A percentile compares a stretch with the other conserved stretches of the same genome.
phyloP scores from a whole-genome alignment of 768 basidiomycete species.

The Favolaschia claudopus region DNA sequence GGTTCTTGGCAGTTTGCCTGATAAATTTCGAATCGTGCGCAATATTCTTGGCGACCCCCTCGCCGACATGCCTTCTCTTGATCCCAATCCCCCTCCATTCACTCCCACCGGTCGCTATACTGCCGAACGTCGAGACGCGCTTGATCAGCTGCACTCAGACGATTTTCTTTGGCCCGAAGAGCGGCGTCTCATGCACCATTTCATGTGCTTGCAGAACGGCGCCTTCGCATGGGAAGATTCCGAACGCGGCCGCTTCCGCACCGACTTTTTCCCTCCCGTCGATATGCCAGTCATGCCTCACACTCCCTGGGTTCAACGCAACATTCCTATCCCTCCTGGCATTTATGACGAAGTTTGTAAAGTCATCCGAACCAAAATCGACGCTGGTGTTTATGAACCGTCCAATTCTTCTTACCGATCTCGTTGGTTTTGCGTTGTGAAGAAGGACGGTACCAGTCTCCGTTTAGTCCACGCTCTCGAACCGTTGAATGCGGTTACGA shows the following conservation, averaged over 20 bases:
- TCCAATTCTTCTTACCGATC: too few species aligned
- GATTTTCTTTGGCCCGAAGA: constrained; percentile 26
- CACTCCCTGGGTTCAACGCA: too few species aligned
- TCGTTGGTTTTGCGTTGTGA: too few species aligned
- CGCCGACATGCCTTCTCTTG: not conserved
- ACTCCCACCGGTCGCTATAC: constrained; percentile 5
- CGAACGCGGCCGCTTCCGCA: too few species aligned
- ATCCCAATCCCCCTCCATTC: not conserved
- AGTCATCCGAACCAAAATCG: not conserved
- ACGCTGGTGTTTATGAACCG: too few species aligned
- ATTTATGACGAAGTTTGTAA: constrained; percentile 7
- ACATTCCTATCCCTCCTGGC: constrained; percentile 30
- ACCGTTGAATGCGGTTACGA: constrained; percentile 21
- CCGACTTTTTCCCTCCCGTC: too few species aligned
- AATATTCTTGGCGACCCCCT: too few species aligned
- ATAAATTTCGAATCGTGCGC: too few species aligned
- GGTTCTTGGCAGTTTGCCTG: too few species aligned
- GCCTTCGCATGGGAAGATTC: constrained; percentile 27
- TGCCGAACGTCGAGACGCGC: not conserved
- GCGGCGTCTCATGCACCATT: not conserved
- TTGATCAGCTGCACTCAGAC: not conserved
- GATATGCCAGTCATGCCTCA: too few species aligned
- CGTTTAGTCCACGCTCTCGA: constrained; percentile 24
- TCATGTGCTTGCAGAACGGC: constrained; percentile 15
- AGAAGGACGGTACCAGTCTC: constrained; percentile 19